A percentile compares a stretch with the other conserved stretches of the same genome.
Conservation (phyloP, 2,329 filamentous ascomycete species). For the Gyromitra esculenta region DNA sequence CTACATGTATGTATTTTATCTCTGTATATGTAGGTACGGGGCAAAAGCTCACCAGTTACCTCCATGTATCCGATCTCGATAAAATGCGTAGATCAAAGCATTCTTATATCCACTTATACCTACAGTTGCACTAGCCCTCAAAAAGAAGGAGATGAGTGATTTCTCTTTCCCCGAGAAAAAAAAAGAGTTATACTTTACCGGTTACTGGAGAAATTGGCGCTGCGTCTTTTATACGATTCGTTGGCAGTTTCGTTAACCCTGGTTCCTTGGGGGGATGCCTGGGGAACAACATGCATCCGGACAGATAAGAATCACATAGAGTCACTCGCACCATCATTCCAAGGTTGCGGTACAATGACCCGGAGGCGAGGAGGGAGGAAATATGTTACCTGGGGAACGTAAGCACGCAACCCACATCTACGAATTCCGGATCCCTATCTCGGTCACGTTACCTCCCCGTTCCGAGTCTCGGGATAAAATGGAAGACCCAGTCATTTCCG, state of each 20-base stretch:
- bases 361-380: conserved; percentile 12
- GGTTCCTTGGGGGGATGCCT: conserved; percentile 15
- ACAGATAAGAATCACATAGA: conserved; percentile 41
- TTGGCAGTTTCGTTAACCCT: conserved; percentile 21
- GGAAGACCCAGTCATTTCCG: conserved; percentile 33
- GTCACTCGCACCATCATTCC: conserved; percentile 38
- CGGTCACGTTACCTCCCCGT: background rate
- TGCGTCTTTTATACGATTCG: conserved; percentile 51
- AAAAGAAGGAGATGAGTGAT: conserved; percentile 50
- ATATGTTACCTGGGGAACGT: conserved; percentile 24
- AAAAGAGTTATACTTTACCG: conserved; percentile 20
- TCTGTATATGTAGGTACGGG: conserved; percentile 22
- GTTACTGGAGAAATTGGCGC: conserved; percentile 26
- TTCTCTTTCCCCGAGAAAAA: conserved; percentile 15
- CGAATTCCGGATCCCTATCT: background rate
- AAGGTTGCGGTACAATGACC: conserved; percentile 27
- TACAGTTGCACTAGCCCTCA: conserved; percentile 30
- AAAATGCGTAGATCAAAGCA: conserved; percentile 32
- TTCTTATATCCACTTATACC: conserved; percentile 9
- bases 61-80: conserved; percentile 30
- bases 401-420: conserved; percentile 2
- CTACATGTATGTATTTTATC: background rate
- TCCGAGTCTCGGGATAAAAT: conserved; percentile 16
- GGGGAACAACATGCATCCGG: conserved; percentile 6
- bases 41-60: conserved; percentile 12